Evolutionary conservation across 352 stramenopile genomes (phyloP), one percentile per base, ranked within the genome.

Genomic region (Saprolegnia diclina): DNA sequence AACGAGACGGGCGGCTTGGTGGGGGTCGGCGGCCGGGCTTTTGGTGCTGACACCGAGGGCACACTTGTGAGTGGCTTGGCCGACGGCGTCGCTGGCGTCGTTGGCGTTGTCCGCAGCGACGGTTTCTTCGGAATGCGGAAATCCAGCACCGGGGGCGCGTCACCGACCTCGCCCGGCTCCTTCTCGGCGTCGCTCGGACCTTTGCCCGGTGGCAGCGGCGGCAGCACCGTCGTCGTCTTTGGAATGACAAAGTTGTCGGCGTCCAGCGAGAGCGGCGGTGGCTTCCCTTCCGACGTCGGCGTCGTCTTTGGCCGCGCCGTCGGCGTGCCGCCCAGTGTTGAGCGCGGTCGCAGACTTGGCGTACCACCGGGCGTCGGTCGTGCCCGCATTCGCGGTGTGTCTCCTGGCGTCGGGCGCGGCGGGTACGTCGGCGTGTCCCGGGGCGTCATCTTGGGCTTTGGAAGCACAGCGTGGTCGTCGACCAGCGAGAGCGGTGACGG

Each of bases 221-320:
- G 42, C 42, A 48, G 42, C 7, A 48, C 42, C 48, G 22, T 22
- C 7, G 26, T 42, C 24, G 4, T 18, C 32, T 65, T 65, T 11
- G 57, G 57, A 53, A 65, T 65, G 57, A 65, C 57, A 65, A 65
- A 65, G 57, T 65, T 59, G 52, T 59, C 52, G 2, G n/a, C 46
- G 11, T 59, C 52, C 13, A 42, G 52, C 16, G 52, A 14, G 42
- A 48, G 42, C 42, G 42, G 42, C 42, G 42, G 42, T 10, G 42
- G 42, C 29, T 35, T 35, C 29, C 29, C 29, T 35, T 35, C 29
- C 29, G 29, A 35, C 29, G 29, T 35, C 29, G 29, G 29, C 29
- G 29, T 35, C 29, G 29, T 35, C 29, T 35, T 35, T 35, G 29
- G 29, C 29, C 29, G 29, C 2, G 29, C 29, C 29, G 29, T 35